These are phyloP conservation scores for Syzygium oleosum DNA, from an alignment of 345 rosid species.

Conservation along the genomic window DNA sequence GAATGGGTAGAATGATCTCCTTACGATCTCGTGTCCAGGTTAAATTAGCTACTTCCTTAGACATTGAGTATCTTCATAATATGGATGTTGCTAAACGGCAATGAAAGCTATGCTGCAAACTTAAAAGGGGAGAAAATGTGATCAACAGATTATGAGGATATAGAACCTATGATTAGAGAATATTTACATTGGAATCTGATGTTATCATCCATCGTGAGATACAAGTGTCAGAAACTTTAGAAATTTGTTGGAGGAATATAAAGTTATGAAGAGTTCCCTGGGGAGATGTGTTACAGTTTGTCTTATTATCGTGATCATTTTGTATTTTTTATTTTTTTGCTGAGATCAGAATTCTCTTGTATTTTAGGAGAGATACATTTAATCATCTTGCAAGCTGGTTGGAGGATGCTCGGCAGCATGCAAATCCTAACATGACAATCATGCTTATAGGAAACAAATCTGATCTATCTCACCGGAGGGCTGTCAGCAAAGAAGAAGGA, in stretches of 20 bases:
- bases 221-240: neutral
- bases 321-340: slow-evolving; percentile 5
- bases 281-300: neutral
- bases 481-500: slow-evolving; percentile 97
- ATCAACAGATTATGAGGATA: neutral
- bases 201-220: neutral
- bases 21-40: neutral
- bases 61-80: neutral
- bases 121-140: neutral
- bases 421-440: slow-evolving; percentile 94
- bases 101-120: neutral
- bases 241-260: neutral
- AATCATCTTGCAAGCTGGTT: slow-evolving; percentile 98
- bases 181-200: neutral
- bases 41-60: neutral
- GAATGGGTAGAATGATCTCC: neutral
- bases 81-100: neutral
- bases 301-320: neutral
- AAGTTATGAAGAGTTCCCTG: neutral
- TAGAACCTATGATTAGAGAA: neutral
- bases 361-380: slow-evolving; percentile 85
- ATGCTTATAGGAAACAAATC: slow-evolving; percentile 89
- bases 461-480: slow-evolving; percentile 86
- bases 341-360: slow-evolving; percentile 1
- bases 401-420: slow-evolving; percentile 98